Evolutionary conservation across 768 basidiomycete genomes (phyloP), one percentile per base, ranked within the genome.

Genomic region (Leccinum uliginosum): DNA sequence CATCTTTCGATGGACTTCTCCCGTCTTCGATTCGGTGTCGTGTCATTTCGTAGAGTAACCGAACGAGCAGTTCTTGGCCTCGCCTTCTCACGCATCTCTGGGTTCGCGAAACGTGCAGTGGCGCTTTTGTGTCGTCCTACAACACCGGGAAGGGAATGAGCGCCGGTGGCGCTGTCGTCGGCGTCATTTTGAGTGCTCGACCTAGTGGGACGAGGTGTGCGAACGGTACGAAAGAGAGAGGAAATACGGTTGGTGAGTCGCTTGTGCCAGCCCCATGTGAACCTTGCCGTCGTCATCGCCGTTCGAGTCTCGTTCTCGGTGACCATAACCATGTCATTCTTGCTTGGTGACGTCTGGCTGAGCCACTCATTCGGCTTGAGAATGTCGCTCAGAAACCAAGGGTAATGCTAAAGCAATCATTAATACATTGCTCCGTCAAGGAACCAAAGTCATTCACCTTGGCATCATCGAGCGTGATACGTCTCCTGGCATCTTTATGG

Each of bases 401-500:
- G 72, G 65, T 82, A 77, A 34, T 71, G 73, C 87, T 87, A 70
- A 8, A 27, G 0, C n/a, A 34, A 29, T 1, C 14, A 24, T 71
- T n/a, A 56, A 51, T 38, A 34, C 26, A 40, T 32, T 21, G 11
- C 12, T 17, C 43, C 4, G 6, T 23, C n/a, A 32, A 38, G 48
- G 14, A 40, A 56, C 11, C 24, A 52, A 34, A 29, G 6, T 3
- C 24, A 64, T 76, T 59, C 66, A 87, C 95, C 83, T 96, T 98
- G 63, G 93, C 84, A 63, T 90, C 80, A 27, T 84, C 81, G 44
- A 98, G 79, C 19, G 84, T 87, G 51, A 96, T 89, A 54, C 95
- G 80, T 66, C 80, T 80, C 27, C 68, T 74, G 6, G 80, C 80
- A 62, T 94, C 87, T 76, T 97, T 98, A 72, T 91, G 82, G 50